Base-by-base conservation (phyloP, 495 filamentous ascomycete genomes). In the Talaromyces adpressus region DNA sequence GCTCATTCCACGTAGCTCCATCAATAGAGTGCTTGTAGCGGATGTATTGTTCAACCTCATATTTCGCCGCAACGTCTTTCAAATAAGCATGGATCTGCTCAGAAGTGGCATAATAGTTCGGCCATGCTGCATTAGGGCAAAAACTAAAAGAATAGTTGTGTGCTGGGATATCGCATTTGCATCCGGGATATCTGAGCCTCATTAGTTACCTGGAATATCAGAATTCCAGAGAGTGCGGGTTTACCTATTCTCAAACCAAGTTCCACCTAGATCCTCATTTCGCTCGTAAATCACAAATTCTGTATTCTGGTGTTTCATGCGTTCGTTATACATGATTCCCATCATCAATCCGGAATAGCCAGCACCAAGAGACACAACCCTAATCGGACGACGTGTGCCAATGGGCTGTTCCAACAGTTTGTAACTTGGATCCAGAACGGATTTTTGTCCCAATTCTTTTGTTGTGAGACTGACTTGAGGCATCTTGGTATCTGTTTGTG, bases 201-300 rank as follows among this genome's bases (percentile, higher is more conserved):
- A 41, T 41, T 41, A 41, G 14, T 41, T 3, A 6, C 12, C 4
- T 5, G 9, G 0, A 41, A 41, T 2, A 36, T 1, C 12, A 41
- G 14, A 5, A 16, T 1, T 41, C 36, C 5, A 0, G 36, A 16
- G n/a, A 12, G 11, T 41, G 32, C 12, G 12, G 12, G n/a, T 16
- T 41, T 41, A 41, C 36, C 36, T 41, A 16, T 41, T 41, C 36
- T 41, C 36, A 41, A 41, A 41, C 36, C 36, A 41, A 5, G 36
- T 41, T 5, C 36, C 36, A 16, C 36, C 36, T 14, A 41, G n/a
- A 41, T 41, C 36, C 36, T 41, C 36, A 16, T 41, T 41, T 16
- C 36, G 89, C 70, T 90, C 88, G 69, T 88, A 91, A 59, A 87
- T 83, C 16, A 84, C 80, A 59, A 85, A 70, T 56, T 79, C 76